Evolutionary conservation across 176 grass and related monocot species (phyloP), one percentile per base, ranked within the genome.

Genomic region (Tillandsia leiboldiana): DNA sequence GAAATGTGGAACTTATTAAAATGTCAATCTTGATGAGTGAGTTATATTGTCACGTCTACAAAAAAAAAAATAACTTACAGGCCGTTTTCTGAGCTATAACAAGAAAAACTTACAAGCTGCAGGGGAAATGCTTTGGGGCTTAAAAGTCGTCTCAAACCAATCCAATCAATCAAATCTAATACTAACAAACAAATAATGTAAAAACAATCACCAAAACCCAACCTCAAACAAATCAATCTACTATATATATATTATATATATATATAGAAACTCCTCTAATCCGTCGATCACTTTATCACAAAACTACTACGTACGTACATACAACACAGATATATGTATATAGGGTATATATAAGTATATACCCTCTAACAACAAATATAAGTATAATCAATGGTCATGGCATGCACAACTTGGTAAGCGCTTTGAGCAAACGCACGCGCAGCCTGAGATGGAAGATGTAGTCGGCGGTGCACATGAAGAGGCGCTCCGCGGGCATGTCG

Each of bases 391-490:
- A 22, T 11, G 11, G 59, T 69, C 65, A 77, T 2, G 64, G 74
- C 28, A 50, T 78, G 74, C 64, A 81, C 77, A 90, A 70, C n/a
- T 83, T 69, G 29, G 89, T 85, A 49, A 97, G 64, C 64, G 79
- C 80, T 73, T 77, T 79, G 74, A 97, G 79, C 18, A 97, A 82
- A 50, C 85, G 69, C 49, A 97, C 77, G 73, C 68, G 83, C 74
- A 64, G 70, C 47, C 84, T 81, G 67, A 97, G 76, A 12, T 84
- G 71, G 20, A 68, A 73, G 66, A 97, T 89, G 77, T 97, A 97
- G 68, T 87, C 84, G 49, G 93, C 84, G 11, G 93, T 79, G 70
- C 68, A 84, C 62, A 83, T 11, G n/a, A 97, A 76, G 48, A 97
- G 82, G 52, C 77, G 84, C 51, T 77, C 89, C n/a, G 86, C 86